Evolutionary conservation across 345 rosid species (phyloP).

Genomic region (Camelina sativa): DNA sequence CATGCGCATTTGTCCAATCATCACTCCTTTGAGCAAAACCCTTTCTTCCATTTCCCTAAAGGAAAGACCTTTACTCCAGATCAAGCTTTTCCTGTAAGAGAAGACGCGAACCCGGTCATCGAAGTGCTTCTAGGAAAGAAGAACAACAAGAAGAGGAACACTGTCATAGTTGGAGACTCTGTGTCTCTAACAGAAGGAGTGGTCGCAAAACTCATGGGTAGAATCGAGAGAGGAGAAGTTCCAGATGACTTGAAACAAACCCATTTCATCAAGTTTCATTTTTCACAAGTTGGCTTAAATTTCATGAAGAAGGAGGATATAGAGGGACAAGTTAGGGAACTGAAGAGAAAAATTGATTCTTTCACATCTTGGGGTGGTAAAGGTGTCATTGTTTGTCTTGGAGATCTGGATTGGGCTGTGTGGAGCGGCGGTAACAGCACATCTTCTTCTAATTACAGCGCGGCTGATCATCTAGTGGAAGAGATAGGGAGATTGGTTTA

Average conservation of each 20-base stretch:
- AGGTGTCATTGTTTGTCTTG: constrained; percentile 75
- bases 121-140: constrained; percentile 65
- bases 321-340: constrained; percentile 57
- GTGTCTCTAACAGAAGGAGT: constrained; percentile 61
- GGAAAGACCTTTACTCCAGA: constrained; percentile 48
- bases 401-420: constrained; percentile 78
- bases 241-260: constrained; percentile 66
- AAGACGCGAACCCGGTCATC: constrained; percentile 68
- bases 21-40: constrained; percentile 61
- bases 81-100: constrained; percentile 49
- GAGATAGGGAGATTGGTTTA: constrained; percentile 65
- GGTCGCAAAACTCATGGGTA: constrained; percentile 58
- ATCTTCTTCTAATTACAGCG: constrained; percentile 46
- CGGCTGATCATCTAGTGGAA: constrained; percentile 65
- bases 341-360: constrained; percentile 65
- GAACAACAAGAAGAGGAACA: constrained; percentile 60
- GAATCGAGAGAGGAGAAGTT: constrained; percentile 74
- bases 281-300: constrained; percentile 64
- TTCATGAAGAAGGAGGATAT: constrained; percentile 74
- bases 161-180: constrained; percentile 77
- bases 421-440: constrained; percentile 39
- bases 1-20: constrained; percentile 54
- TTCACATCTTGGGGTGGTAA: constrained; percentile 49
- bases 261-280: constrained; percentile 68
- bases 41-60: constrained; percentile 57